These are phyloP conservation scores for Metarhizium rileyi DNA, from an alignment of 2,329 filamentous ascomycete genomes.

Conservation along the genomic window DNA sequence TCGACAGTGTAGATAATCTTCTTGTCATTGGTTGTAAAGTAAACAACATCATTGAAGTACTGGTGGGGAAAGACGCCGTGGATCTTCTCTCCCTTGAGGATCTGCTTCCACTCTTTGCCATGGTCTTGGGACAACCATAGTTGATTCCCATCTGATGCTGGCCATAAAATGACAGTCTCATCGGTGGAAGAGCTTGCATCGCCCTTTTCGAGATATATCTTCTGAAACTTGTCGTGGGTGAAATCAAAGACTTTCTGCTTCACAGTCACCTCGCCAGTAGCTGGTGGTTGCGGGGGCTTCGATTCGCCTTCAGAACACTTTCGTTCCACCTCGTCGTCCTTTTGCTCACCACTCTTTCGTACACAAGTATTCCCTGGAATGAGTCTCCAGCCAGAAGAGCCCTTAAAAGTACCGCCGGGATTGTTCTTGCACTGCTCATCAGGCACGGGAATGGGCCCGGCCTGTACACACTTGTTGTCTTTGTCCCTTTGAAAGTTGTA, in stretches of 20 bases:
- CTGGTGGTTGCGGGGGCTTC: slow-evolving; percentile 35
- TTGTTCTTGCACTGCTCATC: slow-evolving; percentile 60
- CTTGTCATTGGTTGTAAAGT: slow-evolving; percentile 63
- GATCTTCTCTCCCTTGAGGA: slow-evolving; percentile 61
- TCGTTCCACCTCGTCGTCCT: slow-evolving; percentile 64
- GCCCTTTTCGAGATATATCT: slow-evolving; percentile 70
- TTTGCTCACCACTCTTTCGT: slow-evolving; percentile 47
- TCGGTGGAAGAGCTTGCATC: slow-evolving; percentile 54
- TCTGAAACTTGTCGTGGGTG: slow-evolving; percentile 39
- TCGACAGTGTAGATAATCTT: slow-evolving; percentile 72
- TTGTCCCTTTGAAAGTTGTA: slow-evolving; percentile 71
- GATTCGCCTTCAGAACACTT: slow-evolving; percentile 57
- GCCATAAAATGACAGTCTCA: slow-evolving; percentile 58
- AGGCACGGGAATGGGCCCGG: slow-evolving; percentile 53
- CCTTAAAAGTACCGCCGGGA: slow-evolving; percentile 64
- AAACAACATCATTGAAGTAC: slow-evolving; percentile 77
- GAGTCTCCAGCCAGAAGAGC: slow-evolving; percentile 81
- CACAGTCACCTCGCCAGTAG: slow-evolving; percentile 56
- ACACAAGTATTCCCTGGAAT: slow-evolving; percentile 78
- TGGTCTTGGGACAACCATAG: slow-evolving; percentile 75
- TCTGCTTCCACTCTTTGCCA: slow-evolving; percentile 72
- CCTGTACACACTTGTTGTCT: slow-evolving; percentile 59
- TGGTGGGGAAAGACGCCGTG: slow-evolving; percentile 64
- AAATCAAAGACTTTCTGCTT: slow-evolving; percentile 55
- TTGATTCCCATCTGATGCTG: slow-evolving; percentile 39